phyloP scores from a whole-genome alignment of 129 eudicot genomes.

The Lonicera japonica region DNA sequence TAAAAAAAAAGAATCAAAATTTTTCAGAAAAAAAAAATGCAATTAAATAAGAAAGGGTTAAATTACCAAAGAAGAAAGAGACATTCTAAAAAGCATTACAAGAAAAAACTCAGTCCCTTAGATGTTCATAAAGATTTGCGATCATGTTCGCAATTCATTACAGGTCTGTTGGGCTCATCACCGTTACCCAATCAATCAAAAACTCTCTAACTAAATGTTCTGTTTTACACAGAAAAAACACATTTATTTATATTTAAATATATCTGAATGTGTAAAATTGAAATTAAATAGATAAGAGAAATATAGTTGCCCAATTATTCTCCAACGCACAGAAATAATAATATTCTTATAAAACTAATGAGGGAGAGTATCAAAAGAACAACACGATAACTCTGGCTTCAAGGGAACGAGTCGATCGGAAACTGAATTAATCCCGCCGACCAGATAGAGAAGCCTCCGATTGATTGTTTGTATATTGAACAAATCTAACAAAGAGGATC shows the following conservation, averaged over 20 bases:
- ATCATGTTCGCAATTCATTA: slow-evolving; percentile 86
- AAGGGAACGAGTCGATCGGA: slow-evolving; percentile 42
- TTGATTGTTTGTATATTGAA: too few species aligned
- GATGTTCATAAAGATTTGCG: slow-evolving; percentile 79
- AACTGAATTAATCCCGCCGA: slow-evolving; percentile 14
- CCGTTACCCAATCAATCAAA: background rate
- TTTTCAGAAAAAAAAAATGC: too few species aligned
- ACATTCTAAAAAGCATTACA: too few species aligned
- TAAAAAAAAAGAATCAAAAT: too few species aligned
- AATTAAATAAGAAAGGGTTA: too few species aligned
- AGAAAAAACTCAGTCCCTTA: slow-evolving; percentile 79
- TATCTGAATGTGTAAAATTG: background rate
- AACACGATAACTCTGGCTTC: slow-evolving; percentile 31
- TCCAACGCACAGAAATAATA: background rate
- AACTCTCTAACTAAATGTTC: background rate
- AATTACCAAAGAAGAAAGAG: too few species aligned
- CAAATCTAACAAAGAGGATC: background rate
- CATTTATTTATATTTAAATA: too few species aligned
- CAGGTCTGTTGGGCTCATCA: slow-evolving; percentile 84
- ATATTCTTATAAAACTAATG: background rate
- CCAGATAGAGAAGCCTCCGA: slow-evolving; percentile 30
- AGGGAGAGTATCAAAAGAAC: slow-evolving; percentile 5
- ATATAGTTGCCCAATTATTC: slow-evolving; percentile 25
- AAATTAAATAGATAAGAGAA: background rate
- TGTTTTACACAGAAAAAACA: too few species aligned